Evolutionary conservation across 345 rosid species (phyloP).

Genomic region (Bruguiera parviflora): DNA sequence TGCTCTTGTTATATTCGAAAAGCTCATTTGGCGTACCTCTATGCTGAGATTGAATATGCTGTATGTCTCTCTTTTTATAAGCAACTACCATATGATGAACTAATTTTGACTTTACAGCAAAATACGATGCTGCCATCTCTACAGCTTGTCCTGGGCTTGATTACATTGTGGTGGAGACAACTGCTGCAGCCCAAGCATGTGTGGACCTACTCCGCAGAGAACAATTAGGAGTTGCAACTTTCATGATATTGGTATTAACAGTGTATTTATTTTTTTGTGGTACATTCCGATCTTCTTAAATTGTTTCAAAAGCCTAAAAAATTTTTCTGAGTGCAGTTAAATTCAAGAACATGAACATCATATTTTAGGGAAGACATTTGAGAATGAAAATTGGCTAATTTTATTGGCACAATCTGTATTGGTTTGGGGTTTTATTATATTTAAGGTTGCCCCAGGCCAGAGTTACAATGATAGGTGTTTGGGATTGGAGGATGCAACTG

Average conservation of each 20-base stretch:
- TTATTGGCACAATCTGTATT: background rate
- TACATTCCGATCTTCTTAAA: background rate
- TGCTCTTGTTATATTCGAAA: too few species aligned
- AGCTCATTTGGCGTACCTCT: too few species aligned
- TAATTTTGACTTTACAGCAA: constrained; percentile 55
- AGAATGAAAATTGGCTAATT: background rate
- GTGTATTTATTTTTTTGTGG: background rate
- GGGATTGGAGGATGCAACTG: background rate
- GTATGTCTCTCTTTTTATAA: background rate
- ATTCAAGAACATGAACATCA: background rate
- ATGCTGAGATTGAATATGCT: too few species aligned
- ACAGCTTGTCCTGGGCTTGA: constrained; percentile 96
- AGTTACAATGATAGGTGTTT: background rate
- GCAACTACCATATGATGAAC: background rate
- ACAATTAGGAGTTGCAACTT: constrained; percentile 89
- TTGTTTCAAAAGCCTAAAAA: background rate
- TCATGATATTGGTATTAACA: constrained; percentile 84
- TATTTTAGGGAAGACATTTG: constrained; percentile 4
- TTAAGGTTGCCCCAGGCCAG: background rate
- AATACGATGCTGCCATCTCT: constrained; percentile 91
- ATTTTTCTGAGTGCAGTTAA: background rate
- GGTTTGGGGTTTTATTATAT: background rate
- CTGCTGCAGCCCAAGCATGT: constrained; percentile 87
- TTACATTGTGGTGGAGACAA: constrained; percentile 92
- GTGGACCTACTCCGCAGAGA: constrained; percentile 86